Conservation (phyloP, 164 flowering plant species). For the Macadamia tetraphylla region DNA sequence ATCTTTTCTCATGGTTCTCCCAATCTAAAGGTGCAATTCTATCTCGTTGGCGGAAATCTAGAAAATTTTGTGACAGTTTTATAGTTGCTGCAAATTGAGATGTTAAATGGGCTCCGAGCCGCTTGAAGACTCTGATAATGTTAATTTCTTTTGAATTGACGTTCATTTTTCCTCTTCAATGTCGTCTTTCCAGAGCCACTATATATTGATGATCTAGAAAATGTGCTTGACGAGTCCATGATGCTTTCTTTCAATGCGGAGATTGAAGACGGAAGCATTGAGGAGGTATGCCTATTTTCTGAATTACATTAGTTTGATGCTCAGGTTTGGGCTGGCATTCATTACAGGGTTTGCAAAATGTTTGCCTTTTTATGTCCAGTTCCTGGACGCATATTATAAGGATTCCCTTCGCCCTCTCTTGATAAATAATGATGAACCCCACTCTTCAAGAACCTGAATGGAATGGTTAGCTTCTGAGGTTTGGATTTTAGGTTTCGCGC, state of each 20-base stretch:
- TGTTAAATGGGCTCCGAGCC: no score
- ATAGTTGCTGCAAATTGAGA: no score
- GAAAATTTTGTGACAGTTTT: no score
- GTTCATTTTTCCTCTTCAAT: background rate
- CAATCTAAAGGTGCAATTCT: conserved; percentile 26
- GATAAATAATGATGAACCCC: no score
- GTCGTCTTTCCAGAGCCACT: conserved; percentile 19
- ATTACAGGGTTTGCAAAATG: no score
- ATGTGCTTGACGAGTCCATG: conserved; percentile 31
- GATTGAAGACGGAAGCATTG: conserved; percentile 45
- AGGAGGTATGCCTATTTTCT: conserved; percentile 22
- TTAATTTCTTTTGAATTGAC: background rate
- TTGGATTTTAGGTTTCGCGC: background rate
- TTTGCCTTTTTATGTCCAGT: background rate
- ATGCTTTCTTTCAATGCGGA: conserved; percentile 30
- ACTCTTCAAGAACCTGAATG: no score
- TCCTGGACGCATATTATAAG: no score
- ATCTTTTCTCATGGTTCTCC: conserved; percentile 26
- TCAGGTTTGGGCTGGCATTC: background rate
- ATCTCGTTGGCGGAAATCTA: no score
- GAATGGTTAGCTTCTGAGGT: background rate
- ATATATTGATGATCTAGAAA: conserved; percentile 35
- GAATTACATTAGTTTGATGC: background rate
- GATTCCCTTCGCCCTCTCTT: no score
- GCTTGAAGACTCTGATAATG: background rate